Evolutionary conservation across 2,329 filamentous ascomycete genomes (phyloP), one percentile per base, ranked within the genome.

Genomic region (Mycosphaerella arachidis): DNA sequence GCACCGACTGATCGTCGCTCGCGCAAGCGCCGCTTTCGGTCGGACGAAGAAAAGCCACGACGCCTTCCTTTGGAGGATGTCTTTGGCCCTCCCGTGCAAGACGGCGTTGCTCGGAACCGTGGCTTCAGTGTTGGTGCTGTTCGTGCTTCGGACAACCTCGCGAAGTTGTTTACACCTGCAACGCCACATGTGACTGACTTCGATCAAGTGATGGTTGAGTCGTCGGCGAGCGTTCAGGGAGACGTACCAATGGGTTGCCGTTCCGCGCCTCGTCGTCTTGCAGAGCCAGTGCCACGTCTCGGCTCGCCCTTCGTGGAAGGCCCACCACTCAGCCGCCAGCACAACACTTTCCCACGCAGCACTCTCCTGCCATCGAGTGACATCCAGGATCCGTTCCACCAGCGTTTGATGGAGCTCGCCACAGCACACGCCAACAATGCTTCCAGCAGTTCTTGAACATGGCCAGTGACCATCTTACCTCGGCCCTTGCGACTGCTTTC

Each of bases 61-160:
- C 77, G 75, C 62, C 74, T 78, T 37, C 73, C 73, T 6, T 67
- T 79, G 7, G 73, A 78, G 54, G 74, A 80, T 58, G 69, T 82
- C 8, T 79, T 82, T 63, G 75, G 77, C 57, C 74, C 76, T 43
- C 74, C 76, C 30, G 80, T 84, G 60, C 76, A 77, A 9, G 80
- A 81, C 56, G 79, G 83, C 65, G 81, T 82, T 57, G 81, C 83
- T 31, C 81, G 85, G 45, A 85, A 81, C 66, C 82, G 85, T 48
- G 85, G 85, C 57, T 86, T 85, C 67, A 87, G 84, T 51, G 78
- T 83, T 27, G 82, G 84, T 53, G 82, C 84, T 55, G 79, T 84
- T 60, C 78, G 77, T 62, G 78, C 79, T 55, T 79, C 76, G 66
- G 73, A 77, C 55, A 77, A 80, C 55, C 75, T 86, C 35, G 77